These are phyloP conservation scores for Stemphylium vesicarium DNA, from an alignment of 2,329 filamentous ascomycete genomes.

Conservation along the genomic window DNA sequence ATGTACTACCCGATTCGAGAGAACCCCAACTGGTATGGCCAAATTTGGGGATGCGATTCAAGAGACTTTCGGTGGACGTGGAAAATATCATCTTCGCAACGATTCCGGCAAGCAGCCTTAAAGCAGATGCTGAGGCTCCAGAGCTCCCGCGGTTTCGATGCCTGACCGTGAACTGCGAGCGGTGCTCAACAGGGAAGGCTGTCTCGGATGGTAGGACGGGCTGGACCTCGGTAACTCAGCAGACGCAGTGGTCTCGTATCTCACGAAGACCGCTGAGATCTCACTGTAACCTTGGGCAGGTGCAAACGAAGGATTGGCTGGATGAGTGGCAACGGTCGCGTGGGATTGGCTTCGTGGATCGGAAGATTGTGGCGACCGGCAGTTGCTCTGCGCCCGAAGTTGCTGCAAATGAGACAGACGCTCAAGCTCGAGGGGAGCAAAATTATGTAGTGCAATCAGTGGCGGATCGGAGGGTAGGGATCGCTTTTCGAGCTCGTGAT, in stretches of 20 bases:
- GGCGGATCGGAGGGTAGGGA: constrained; percentile 28
- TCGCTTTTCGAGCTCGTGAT: constrained; percentile 27
- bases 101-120: constrained; percentile 19
- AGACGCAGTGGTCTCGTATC: constrained; percentile 31
- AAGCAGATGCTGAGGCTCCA: constrained; percentile 15
- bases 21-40: constrained; percentile 44
- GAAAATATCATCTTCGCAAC: constrained; percentile 22
- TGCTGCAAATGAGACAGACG: constrained; percentile 21
- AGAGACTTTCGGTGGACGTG: constrained; percentile 26
- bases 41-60: constrained; percentile 41
- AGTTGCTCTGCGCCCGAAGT: constrained; percentile 18
- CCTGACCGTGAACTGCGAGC: constrained; percentile 11
- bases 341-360: neutral
- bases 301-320: neutral
- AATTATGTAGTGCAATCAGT: constrained; percentile 25
- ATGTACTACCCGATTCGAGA: constrained; percentile 38
- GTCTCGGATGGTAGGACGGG: constrained; percentile 30
- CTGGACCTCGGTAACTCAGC: constrained; percentile 27
- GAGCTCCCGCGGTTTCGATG: neutral
- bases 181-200: constrained; percentile 8
- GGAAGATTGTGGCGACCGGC: constrained; percentile 13
- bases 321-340: neutral
- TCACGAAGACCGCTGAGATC: constrained; percentile 22
- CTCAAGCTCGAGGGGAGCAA: constrained; percentile 26
- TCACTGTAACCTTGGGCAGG: constrained; percentile 32